Evolutionary conservation across 2,329 filamentous ascomycete genomes (phyloP), one percentile per base, ranked within the genome.

Genomic region (Fusarium drepaniforme): DNA sequence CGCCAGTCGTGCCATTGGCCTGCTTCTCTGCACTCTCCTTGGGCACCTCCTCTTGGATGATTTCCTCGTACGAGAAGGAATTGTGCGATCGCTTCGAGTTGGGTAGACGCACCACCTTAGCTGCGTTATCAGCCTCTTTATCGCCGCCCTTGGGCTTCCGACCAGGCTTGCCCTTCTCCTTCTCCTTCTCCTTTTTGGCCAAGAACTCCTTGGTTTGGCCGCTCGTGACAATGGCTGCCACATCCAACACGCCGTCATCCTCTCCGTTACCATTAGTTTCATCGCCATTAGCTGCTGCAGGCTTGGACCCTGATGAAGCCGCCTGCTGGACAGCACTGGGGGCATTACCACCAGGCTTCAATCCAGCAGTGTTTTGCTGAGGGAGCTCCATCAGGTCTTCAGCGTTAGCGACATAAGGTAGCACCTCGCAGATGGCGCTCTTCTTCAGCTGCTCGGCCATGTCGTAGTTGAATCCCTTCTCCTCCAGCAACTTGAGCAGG

Each of bases 131-230:
- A 11, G 84, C 85, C 35, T 92, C 90, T 78, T 90, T 88, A 40
- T 88, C 77, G 7, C 69, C 77, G 6, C 69, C 88, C 77, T 92
- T 91, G 25, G 77, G 76, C 74, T 85, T 85, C 35, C 84, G 78
- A 12, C 85, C 88, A 49, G 88, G 88, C 78, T 93, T 93, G 75
- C 89, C 90, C 25, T 88, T 86, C 68, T 89, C 77, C 82, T 90
- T 96, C 80, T 96, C 93, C 80, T 92, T 93, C 80, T 96, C 94
- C 81, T 94, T 95, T 84, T 94, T 94, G 12, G 93, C 94, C 8
- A 97, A 85, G 77, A 95, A 96, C 78, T 97, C 94, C 76, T 91
- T 91, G 76, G 94, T 94, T 82, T 95, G 93, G 37, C 94, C 94
- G 76, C 91, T 93, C 1, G 93, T 93, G 40, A 97, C 94, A 74